These are phyloP conservation scores for Phoenix dactylifera DNA, from an alignment of 176 grass and related monocot genomes.

Conservation along the genomic window DNA sequence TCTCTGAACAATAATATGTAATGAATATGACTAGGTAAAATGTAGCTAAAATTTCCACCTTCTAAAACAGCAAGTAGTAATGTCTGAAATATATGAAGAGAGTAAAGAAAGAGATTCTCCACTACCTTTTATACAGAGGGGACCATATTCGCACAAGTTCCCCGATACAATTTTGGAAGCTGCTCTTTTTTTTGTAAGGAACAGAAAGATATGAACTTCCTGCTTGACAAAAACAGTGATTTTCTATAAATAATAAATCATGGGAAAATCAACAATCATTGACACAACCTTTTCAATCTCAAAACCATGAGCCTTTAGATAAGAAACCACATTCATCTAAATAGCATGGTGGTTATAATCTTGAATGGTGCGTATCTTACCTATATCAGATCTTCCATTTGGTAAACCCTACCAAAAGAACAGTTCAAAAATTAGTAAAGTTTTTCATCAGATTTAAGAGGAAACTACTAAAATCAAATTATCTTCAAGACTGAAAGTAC, in stretches of 20 bases:
- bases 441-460: neutral
- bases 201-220: constrained; percentile 9
- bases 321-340: neutral
- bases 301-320: neutral
- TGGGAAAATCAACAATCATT: neutral
- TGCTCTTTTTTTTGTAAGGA: constrained; percentile 13
- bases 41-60: no score
- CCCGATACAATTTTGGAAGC: constrained; percentile 8
- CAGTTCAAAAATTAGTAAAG: neutral
- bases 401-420: constrained; percentile 2
- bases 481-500: no score
- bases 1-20: no score
- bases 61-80: neutral
- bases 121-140: constrained; percentile 10
- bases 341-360: neutral
- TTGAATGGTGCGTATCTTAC: neutral
- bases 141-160: constrained; percentile 23
- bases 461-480: neutral
- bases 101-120: neutral
- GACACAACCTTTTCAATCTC: neutral
- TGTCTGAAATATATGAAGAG: neutral
- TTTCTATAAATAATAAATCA: neutral
- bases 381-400: constrained; percentile 13
- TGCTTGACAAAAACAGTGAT: neutral
- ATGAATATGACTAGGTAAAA: no score